Percentiles rank a stretch among this genome's conserved stretches.
phyloP scores from a whole-genome alignment of 371 early-diverging fungal species.

The Basidiobolus meristosporus region DNA sequence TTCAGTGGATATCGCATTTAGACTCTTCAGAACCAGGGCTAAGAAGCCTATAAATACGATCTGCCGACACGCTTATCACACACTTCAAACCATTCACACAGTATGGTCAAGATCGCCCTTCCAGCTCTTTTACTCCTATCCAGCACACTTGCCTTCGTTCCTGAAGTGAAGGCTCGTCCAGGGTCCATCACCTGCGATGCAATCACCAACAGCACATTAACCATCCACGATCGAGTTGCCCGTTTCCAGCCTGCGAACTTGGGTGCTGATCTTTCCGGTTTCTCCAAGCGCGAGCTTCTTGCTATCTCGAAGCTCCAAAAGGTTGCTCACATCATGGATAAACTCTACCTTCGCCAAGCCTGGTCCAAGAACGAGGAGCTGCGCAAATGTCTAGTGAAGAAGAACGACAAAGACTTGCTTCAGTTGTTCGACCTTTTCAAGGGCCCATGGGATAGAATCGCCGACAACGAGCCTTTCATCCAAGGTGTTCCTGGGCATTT shows the following conservation, averaged over 20 bases:
- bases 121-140: too few relatives aligned
- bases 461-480: slow-evolving; percentile 33
- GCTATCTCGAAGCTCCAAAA: slow-evolving; percentile 44
- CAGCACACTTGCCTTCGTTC: too few relatives aligned
- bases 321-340: slow-evolving; percentile 36
- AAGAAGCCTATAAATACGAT: too few relatives aligned
- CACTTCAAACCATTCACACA: too few relatives aligned
- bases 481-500: slow-evolving; percentile 35
- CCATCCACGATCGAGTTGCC: slow-evolving; percentile 9
- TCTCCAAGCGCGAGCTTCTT: slow-evolving; percentile 21
- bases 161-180: too few relatives aligned
- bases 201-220: not conserved
- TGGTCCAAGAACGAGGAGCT: slow-evolving; percentile 48
- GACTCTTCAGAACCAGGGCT: too few relatives aligned
- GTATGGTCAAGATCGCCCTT: too few relatives aligned
- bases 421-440: slow-evolving; percentile 41
- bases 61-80: too few relatives aligned
- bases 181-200: too few relatives aligned
- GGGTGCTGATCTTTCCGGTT: slow-evolving; percentile 20
- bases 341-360: slow-evolving; percentile 44
- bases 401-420: slow-evolving; percentile 14
- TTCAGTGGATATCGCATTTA: too few relatives aligned
- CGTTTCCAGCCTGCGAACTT: slow-evolving; percentile 32
- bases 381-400: slow-evolving; percentile 18
- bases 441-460: slow-evolving; percentile 51